Conservation (phyloP, 1,284 basidiomycete genomes). For the Ceratobasidium sp. region DNA sequence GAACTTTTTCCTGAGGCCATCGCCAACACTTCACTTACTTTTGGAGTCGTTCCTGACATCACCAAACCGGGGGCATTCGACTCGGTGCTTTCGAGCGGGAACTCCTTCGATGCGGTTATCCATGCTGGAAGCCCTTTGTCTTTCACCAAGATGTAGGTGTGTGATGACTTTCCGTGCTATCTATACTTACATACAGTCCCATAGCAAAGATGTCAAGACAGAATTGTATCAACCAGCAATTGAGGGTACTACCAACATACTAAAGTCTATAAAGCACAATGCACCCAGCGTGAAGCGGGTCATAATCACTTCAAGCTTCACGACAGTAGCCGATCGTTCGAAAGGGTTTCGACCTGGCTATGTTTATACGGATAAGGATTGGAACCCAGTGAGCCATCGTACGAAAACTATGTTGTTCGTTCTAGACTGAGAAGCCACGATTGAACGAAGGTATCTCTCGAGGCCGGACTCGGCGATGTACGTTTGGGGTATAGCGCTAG, state of each 20-base stretch:
- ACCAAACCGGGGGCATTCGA: constrained; percentile 13
- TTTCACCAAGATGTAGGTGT: background rate
- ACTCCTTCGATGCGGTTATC: constrained; percentile 20
- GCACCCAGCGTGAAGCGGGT: constrained; percentile 51
- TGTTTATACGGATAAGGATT: constrained; percentile 47
- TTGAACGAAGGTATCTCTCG: constrained; percentile 7
- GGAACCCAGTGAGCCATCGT: constrained; percentile 48
- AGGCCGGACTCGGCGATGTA: constrained; percentile 19
- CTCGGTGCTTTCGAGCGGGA: background rate
- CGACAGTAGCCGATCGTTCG: constrained; percentile 45
- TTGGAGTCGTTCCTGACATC: constrained; percentile 26
- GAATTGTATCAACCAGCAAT: constrained; percentile 55
- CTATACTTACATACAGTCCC: background rate
- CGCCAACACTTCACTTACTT: background rate
- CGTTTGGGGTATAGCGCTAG: constrained; percentile 45
- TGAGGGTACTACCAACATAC: constrained; percentile 53
- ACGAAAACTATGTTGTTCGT: background rate
- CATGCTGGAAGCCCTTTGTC: constrained; percentile 8
- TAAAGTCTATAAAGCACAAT: constrained; percentile 48
- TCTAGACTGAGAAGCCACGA: background rate
- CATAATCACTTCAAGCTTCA: constrained; percentile 55
- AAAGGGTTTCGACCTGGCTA: constrained; percentile 40
- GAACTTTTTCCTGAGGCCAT: constrained; percentile 45
- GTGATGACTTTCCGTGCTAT: background rate
- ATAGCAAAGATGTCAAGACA: constrained; percentile 40